phyloP scores from a whole-genome alignment of 2,329 filamentous ascomycete genomes.

The Ascomycota sp. region DNA sequence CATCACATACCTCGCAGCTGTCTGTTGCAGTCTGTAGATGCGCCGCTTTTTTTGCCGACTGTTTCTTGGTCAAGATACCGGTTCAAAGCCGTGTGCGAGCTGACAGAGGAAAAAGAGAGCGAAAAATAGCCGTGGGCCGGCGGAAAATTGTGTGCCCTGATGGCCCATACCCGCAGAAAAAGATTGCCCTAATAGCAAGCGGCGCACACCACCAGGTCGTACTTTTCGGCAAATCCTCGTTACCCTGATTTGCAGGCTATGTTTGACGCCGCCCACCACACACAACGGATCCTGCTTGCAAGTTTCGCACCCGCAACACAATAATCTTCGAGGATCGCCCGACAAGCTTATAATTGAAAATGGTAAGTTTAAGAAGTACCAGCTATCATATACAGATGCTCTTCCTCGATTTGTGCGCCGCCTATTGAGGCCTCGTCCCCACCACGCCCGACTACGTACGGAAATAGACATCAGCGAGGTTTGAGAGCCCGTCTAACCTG shows the following conservation, averaged over 20 bases:
- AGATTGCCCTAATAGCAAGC: slow-evolving; percentile 14
- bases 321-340: slow-evolving; percentile 48
- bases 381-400: too few relatives aligned
- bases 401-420: too few relatives aligned
- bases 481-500: slow-evolving; percentile 2
- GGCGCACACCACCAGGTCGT: slow-evolving; percentile 10
- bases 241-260: slow-evolving; percentile 9
- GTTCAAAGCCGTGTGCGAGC: neutral
- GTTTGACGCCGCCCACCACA: slow-evolving; percentile 1
- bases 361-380: slow-evolving; percentile 25
- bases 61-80: too few relatives aligned
- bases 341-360: slow-evolving; percentile 37
- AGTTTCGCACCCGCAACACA: slow-evolving; percentile 9
- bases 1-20: slow-evolving; percentile 23
- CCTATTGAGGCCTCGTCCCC: too few relatives aligned
- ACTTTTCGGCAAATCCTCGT: slow-evolving; percentile 18
- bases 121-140: slow-evolving; percentile 3
- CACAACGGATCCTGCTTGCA: slow-evolving; percentile 6
- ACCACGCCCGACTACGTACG: neutral
- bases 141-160: slow-evolving; percentile 14
- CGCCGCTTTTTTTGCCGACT: too few relatives aligned
- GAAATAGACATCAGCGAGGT: neutral
- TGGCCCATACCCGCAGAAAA: slow-evolving; percentile 21
- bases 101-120: neutral
- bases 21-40: neutral